Percentiles rank a stretch among this genome's conserved stretches.
Conservation (phyloP, 441 rosid genomes). For the Sinapis alba region DNA sequence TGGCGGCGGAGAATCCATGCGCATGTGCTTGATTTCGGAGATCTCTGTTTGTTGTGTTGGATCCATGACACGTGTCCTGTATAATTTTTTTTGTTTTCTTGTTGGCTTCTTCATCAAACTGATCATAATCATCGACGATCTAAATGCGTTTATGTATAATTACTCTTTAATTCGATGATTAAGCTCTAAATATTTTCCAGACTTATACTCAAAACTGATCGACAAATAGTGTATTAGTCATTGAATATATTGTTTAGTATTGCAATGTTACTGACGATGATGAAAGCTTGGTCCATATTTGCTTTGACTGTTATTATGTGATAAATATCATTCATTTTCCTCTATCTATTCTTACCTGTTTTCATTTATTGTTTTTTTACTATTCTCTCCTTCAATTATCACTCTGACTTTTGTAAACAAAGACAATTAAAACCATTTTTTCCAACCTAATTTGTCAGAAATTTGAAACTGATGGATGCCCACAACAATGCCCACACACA, state of each 20-base stretch:
- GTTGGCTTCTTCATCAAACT: neutral
- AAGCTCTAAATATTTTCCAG: too few relatives aligned
- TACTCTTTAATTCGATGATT: too few relatives aligned
- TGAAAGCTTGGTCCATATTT: constrained; percentile 70
- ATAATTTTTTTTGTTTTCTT: neutral
- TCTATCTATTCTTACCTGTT: constrained; percentile 57
- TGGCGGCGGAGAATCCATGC: constrained; percentile 44
- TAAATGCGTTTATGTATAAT: neutral
- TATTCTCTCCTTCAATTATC: neutral
- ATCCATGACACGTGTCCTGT: neutral
- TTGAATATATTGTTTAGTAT: constrained; percentile 63
- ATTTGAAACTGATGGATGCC: neutral
- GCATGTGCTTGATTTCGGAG: constrained; percentile 44
- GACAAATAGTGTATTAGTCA: constrained; percentile 72
- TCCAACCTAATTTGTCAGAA: constrained; percentile 9
- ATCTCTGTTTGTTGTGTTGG: neutral
- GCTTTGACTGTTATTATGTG: constrained; percentile 53
- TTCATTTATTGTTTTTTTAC: neutral
- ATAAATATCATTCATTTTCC: constrained; percentile 61
- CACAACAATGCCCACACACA: neutral
- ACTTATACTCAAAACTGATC: neutral
- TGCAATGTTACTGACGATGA: constrained; percentile 55
- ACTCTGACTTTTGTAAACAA: neutral
- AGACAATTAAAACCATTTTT: neutral
- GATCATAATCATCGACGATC: neutral